Evolutionary conservation across 768 basidiomycete species (phyloP), one percentile per base, ranked within the genome.

Genomic region (Hysterangium stoloniferum): DNA sequence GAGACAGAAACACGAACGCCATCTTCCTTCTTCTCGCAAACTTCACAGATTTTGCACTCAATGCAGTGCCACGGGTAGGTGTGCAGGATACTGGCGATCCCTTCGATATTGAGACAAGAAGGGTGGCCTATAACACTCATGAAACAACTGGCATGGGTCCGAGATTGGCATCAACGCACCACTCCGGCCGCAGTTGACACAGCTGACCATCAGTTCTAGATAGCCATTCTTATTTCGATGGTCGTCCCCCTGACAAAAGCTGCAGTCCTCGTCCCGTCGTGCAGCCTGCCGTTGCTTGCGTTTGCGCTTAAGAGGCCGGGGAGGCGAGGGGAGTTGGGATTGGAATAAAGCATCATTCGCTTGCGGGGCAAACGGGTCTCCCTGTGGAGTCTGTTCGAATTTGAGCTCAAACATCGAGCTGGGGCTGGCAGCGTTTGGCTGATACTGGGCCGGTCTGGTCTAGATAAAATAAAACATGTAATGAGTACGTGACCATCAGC

Each of bases 41-140:
- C 71, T 68, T 93, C 89, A 64, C 94, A 98, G 52, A 72, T 82
- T 71, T 95, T 96, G 71, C 94, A 96, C 57, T 93, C 89, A 31
- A 81, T 76, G 62, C 94, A 98, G 54, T 78, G 77, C 94, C 94
- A 97, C 13, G 75, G 70, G 63, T 94, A 94, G 24, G 74, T 72
- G 51, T 74, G 72, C 45, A 93, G 70, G n/a, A 74, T 70, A 34
- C 80, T 74, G 15, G 73, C 74, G 44, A 86, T 72, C 45, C 69
- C 59, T 41, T 61, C 66, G 28, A 82, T 73, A 56, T 83, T 67
- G 71, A 95, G 74, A 63, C 94, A 98, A 40, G 79, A 82, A n/a
- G 85, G 84, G 65, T 98, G 94, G 25, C 85, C 91, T 90, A 53
- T 20, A 51, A n/a, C n/a, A n/a, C 32, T 25, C 54, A 53, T 35